Percentiles rank a stretch among this genome's conserved stretches.
These are phyloP conservation scores for Vitis hybrid DNA, from an alignment of 177 flowering plant genomes.

Conservation along the genomic window DNA sequence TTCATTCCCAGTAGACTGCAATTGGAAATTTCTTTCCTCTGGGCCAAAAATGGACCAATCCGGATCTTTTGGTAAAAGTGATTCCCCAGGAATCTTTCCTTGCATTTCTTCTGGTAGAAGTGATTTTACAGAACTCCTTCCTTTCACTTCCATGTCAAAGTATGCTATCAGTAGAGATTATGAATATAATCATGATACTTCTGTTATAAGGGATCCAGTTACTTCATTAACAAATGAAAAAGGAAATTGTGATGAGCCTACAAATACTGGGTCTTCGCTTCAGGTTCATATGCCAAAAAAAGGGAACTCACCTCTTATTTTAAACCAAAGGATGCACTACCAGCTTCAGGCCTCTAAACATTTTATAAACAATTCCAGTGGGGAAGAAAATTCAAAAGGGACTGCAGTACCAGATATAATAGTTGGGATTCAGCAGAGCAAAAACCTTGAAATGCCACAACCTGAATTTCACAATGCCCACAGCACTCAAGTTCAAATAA, in stretches of 20 bases:
- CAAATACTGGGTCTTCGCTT: constrained; percentile 24
- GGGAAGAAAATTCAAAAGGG: constrained; percentile 16
- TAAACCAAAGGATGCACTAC: constrained; percentile 22
- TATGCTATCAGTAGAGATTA: constrained; percentile 5
- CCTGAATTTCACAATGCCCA: constrained; percentile 7
- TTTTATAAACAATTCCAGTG: constrained; percentile 13
- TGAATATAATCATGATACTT: constrained; percentile 11
- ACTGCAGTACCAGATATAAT: constrained; percentile 20
- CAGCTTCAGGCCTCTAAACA: constrained; percentile 32
- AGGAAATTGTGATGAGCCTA: constrained; percentile 17
- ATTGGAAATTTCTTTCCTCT: constrained; percentile 5
- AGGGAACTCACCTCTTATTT: constrained; percentile 28
- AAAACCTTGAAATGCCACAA: constrained; percentile 13
- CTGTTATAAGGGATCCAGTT: constrained; percentile 5
- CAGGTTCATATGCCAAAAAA: constrained; percentile 16
- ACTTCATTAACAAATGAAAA: background rate
- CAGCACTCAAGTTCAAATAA: constrained; percentile 20
- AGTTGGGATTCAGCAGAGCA: constrained; percentile 1
- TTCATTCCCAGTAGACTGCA: constrained; percentile 10
- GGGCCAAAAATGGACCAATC: constrained; percentile 9
- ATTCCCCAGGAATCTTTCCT: constrained; percentile 3
- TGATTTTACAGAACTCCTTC: constrained; percentile 1
- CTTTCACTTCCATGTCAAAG: constrained; percentile 6
- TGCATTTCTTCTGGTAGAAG: constrained; percentile 5
- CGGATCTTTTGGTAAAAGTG: constrained; percentile 12